Percentiles rank a stretch among this genome's conserved stretches.
Evolutionary conservation across 345 rosid species (phyloP).

Genomic region (Reutealis trisperma): DNA sequence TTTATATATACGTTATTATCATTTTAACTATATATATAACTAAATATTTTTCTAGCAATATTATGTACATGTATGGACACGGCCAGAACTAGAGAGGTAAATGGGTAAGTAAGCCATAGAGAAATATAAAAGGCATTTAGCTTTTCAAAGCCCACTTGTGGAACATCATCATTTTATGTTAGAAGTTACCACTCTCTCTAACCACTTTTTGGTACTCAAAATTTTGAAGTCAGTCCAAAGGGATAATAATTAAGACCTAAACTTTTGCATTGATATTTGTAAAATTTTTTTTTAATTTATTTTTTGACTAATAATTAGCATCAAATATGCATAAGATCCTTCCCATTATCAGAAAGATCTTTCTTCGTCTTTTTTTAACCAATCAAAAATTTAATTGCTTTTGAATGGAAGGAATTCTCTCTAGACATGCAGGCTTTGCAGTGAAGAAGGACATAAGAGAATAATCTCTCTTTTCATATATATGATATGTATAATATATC

Average conservation of each 20-base stretch:
- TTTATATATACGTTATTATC: too few species aligned
- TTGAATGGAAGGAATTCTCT: not conserved
- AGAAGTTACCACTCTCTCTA: slow-evolving; percentile 35
- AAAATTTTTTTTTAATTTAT: not conserved
- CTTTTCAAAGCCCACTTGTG: slow-evolving; percentile 57
- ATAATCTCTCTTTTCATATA: not conserved
- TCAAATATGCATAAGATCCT: slow-evolving; percentile 7
- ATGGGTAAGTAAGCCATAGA: not conserved
- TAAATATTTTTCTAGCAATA: too few species aligned
- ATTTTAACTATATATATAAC: too few species aligned
- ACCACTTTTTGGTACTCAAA: slow-evolving; percentile 22
- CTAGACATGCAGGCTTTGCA: not conserved
- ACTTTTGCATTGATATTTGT: slow-evolving; percentile 29
- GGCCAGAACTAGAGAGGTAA: not conserved
- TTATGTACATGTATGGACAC: too few species aligned
- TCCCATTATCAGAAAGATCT: not conserved
- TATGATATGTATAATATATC: not conserved
- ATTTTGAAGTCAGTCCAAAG: slow-evolving; percentile 23
- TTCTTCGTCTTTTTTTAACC: too few species aligned
- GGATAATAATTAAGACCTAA: slow-evolving; percentile 31
- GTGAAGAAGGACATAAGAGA: slow-evolving; percentile 1
- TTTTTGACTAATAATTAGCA: not conserved
- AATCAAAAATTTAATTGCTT: too few species aligned
- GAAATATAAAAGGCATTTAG: slow-evolving; percentile 25
- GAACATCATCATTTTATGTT: slow-evolving; percentile 71